phyloP scores from a whole-genome alignment of 2,329 filamentous ascomycete species.

The Xylariaceae sp. region DNA sequence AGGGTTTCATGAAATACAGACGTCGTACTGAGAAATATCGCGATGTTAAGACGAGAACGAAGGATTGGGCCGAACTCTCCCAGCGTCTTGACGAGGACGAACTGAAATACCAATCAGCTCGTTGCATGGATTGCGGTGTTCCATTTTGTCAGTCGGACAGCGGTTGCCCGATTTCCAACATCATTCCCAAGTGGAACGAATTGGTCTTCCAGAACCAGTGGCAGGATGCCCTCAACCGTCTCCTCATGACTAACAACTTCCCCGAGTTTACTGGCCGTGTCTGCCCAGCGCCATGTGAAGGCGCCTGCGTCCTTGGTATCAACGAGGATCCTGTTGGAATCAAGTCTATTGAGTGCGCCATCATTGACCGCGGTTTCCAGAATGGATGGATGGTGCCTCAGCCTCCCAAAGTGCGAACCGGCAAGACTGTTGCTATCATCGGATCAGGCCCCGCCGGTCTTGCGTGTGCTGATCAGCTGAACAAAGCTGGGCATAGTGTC shows the following conservation, averaged over 20 bases:
- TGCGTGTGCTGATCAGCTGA: conserved; percentile 86
- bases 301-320: conserved; percentile 91
- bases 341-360: conserved; percentile 96
- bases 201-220: conserved; percentile 70
- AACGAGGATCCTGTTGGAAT: conserved; percentile 96
- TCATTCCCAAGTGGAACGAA: conserved; percentile 97
- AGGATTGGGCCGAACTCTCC: conserved; percentile 91
- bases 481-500: conserved; percentile 81
- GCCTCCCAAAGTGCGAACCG: conserved; percentile 72
- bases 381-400: conserved; percentile 95
- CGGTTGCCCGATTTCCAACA: conserved; percentile 93
- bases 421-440: conserved; percentile 83
- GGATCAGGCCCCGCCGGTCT: conserved; percentile 90
- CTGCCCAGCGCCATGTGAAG: conserved; percentile 93
- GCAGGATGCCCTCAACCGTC: conserved; percentile 83
- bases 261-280: conserved; percentile 96
- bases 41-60: conserved; percentile 71
- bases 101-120: conserved; percentile 91
- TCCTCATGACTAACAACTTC: conserved; percentile 98
- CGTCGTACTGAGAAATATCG: conserved; percentile 92
- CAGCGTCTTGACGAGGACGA: conserved; percentile 86
- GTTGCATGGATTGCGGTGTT: conserved; percentile 98
- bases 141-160: conserved; percentile 97
- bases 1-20: conserved; percentile 95
- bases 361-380: conserved; percentile 95